Evolutionary conservation across 768 basidiomycete species (phyloP).

Genomic region (Udeniomyces megalosporus): DNA sequence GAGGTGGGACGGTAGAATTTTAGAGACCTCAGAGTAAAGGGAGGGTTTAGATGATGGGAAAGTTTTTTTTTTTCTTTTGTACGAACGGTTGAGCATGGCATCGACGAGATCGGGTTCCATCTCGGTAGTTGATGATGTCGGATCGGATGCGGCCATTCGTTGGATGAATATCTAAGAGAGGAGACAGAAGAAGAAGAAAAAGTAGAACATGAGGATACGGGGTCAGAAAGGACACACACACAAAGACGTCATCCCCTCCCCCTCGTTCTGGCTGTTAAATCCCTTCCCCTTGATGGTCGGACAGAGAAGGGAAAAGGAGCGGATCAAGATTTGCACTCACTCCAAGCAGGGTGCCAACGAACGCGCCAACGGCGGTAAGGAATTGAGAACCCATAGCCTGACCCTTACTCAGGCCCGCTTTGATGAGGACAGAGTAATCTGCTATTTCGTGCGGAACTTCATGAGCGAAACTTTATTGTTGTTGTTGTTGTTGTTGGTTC

Average conservation of each 20-base stretch:
- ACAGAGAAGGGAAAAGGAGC: constrained; percentile 24
- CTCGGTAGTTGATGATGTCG: constrained; percentile 24
- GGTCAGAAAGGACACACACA: not conserved
- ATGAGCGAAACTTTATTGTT: not conserved
- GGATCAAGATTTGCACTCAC: constrained; percentile 23
- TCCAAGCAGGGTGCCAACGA: constrained; percentile 42
- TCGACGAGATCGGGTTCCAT: constrained; percentile 49
- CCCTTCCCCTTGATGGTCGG: too few species aligned
- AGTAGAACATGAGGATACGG: constrained; percentile 30
- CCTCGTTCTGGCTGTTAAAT: too few species aligned
- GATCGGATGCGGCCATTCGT: constrained; percentile 44
- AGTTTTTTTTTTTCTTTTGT: too few species aligned
- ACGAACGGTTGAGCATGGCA: constrained; percentile 49
- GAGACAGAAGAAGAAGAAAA: not conserved
- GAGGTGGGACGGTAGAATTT: not conserved
- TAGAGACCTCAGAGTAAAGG: not conserved
- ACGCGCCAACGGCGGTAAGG: constrained; percentile 77
- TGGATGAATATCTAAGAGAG: constrained; percentile 51
- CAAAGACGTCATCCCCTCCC: too few species aligned
- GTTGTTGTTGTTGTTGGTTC: too few species aligned
- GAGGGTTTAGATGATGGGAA: too few species aligned
- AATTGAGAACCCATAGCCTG: constrained; percentile 92
- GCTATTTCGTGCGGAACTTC: constrained; percentile 83
- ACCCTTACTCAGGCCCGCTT: constrained; percentile 49
- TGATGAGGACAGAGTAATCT: constrained; percentile 82